phyloP scores from a whole-genome alignment of 495 filamentous ascomycete genomes.

The Filosporella fistucella region DNA sequence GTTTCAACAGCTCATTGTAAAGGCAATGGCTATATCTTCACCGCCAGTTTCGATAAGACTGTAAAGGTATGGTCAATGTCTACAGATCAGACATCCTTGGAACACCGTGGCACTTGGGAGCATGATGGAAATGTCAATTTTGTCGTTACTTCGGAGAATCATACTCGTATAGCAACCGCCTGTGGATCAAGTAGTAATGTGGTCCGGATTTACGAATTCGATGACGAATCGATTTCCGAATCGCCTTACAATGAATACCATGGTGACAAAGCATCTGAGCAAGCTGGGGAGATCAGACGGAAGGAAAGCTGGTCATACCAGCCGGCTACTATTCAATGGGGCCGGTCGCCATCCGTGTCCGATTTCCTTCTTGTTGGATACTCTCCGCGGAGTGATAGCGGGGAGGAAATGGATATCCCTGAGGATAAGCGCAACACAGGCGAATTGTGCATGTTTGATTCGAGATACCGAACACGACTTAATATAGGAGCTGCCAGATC shows the following conservation, averaged over 20 bases:
- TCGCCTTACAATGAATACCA: conserved; percentile 17
- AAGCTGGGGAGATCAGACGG: conserved; percentile 6
- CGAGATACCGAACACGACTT: conserved; percentile 40
- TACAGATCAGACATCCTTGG: conserved; percentile 30
- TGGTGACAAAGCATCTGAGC: conserved; percentile 7
- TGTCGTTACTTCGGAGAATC: conserved; percentile 52
- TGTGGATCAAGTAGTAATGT: conserved; percentile 41
- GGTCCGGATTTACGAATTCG: conserved; percentile 42
- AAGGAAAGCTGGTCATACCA: conserved; percentile 48
- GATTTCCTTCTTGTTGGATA: conserved; percentile 74
- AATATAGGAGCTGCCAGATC: conserved; percentile 45
- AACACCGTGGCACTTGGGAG: conserved; percentile 42
- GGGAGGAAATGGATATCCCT: conserved; percentile 48
- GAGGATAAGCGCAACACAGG: conserved; percentile 49
- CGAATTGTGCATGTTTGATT: conserved; percentile 71
- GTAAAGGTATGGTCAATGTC: conserved; percentile 70
- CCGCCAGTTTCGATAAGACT: conserved; percentile 74
- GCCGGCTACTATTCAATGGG: conserved; percentile 75
- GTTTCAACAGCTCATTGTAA: conserved; percentile 68
- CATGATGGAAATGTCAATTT: conserved; percentile 70
- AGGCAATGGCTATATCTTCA: conserved; percentile 55
- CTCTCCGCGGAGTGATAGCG: conserved; percentile 47
- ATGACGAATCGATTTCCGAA: conserved; percentile 18
- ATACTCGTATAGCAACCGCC: conserved; percentile 44
- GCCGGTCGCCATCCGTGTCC: conserved; percentile 39